Evolutionary conservation across 2,329 filamentous ascomycete genomes (phyloP), one percentile per base, ranked within the genome.

Genomic region (Colletotrichum neosansevieriae): DNA sequence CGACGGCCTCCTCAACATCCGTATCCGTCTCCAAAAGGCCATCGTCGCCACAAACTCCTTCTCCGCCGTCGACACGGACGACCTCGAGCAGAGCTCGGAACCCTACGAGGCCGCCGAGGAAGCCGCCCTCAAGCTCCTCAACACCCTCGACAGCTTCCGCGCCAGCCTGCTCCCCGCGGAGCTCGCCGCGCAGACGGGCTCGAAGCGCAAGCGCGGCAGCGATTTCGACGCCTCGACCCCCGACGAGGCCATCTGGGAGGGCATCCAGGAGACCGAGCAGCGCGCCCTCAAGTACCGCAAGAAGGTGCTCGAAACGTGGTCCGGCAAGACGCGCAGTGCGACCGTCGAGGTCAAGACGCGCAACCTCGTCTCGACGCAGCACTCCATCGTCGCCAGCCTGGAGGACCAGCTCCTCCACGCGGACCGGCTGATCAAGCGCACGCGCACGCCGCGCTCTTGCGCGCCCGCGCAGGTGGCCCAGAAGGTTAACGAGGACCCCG

Each of bases 1-100:
- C 75, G 95, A 98, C 73, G 89, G 92, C 0, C 87, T 98, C 1
- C 86, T 99, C 36, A 97, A 97, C 80, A 88, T 94, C 13, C 90
- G 96, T 19, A 98, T 99, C 75, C 92, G 95, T 69, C 82, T 99
- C 17, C 97, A 99, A 78, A 98, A 98, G 79, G 94, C 93, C 2
- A 81, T 99, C 13, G 87, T 96, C 15, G 91, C 92, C 0, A 88
- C 91, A 29, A 98, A 98, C 78, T 91, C 94, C 1, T 84, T 97
- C 45, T 79, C 85, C 15, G 76, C 82, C 1, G 72, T 85, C 2
- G 80, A 84, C 1, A 78, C 78, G 13, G 79, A 84, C 2, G 73
- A 75, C 5, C 76, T 75, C 71, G 71, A 77, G 3, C 75, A 82
- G 45, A 79, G 80, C 38, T 76, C 79, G 13, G 81, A 86, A 76